These are phyloP conservation scores for Zea luxurians DNA, from an alignment of 176 grass and related monocot genomes.

Conservation along the genomic window DNA sequence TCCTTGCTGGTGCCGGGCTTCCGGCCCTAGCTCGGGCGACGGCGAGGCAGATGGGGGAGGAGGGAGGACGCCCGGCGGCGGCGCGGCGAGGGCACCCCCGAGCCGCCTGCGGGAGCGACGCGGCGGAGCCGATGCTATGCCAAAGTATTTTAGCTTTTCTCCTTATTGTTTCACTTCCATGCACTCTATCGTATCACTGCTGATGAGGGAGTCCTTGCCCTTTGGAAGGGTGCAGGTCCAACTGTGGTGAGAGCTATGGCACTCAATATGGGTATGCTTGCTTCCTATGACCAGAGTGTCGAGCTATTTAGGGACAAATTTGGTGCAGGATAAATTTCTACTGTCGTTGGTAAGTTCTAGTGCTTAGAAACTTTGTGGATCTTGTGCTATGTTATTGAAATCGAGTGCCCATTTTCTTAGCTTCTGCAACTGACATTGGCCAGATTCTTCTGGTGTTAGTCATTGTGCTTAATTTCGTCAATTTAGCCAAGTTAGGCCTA, in stretches of 20 bases:
- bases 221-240: slow-evolving; percentile 96
- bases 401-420: background rate
- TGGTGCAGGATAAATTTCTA: slow-evolving; percentile 75
- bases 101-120: too few species aligned
- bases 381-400: background rate
- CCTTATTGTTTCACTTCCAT: too few species aligned
- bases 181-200: slow-evolving; percentile 72
- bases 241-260: slow-evolving; percentile 95
- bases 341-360: slow-evolving; percentile 74
- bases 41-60: too few species aligned
- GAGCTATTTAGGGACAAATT: slow-evolving; percentile 92
- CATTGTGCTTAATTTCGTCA: background rate
- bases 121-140: too few species aligned
- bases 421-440: background rate
- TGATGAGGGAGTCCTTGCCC: slow-evolving; percentile 85
- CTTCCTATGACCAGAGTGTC: slow-evolving; percentile 94
- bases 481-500: background rate
- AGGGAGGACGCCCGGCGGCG: too few species aligned
- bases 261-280: slow-evolving; percentile 99
- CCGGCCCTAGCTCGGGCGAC: too few species aligned
- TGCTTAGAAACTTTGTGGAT: background rate
- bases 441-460: background rate
- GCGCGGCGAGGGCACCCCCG: too few species aligned
- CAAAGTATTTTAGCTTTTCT: too few species aligned
- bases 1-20: too few species aligned